phyloP scores from a whole-genome alignment of 1,139 yeast genomes.

The Wickerhamomyces sp. region DNA sequence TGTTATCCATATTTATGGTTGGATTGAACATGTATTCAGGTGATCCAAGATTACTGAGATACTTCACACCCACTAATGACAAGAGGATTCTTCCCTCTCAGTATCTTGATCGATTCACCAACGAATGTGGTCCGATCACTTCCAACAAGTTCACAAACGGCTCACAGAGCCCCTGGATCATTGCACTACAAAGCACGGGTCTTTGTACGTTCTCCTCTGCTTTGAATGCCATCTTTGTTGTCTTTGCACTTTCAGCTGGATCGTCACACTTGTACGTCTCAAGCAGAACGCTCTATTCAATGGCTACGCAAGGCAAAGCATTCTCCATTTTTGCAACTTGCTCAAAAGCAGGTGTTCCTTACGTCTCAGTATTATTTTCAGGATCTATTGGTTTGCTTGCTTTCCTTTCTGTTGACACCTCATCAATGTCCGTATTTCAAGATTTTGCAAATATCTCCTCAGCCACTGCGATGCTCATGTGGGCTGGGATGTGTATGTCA shows the following conservation, averaged over 20 bases:
- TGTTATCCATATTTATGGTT: slow-evolving; percentile 65
- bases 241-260: slow-evolving; percentile 75
- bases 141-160: slow-evolving; percentile 36
- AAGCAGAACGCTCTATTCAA: slow-evolving; percentile 70
- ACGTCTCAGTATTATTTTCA: slow-evolving; percentile 58
- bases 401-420: slow-evolving; percentile 50
- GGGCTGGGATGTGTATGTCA: slow-evolving; percentile 79
- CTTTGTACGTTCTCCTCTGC: slow-evolving; percentile 57
- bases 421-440: slow-evolving; percentile 62
- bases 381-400: slow-evolving; percentile 58
- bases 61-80: slow-evolving; percentile 26
- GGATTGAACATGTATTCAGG: slow-evolving; percentile 72
- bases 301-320: slow-evolving; percentile 67
- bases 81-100: slow-evolving; percentile 4
- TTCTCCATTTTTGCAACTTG: slow-evolving; percentile 58
- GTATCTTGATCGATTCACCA: slow-evolving; percentile 11
- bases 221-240: slow-evolving; percentile 61
- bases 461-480: slow-evolving; percentile 66
- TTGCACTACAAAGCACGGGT: slow-evolving; percentile 69
- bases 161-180: slow-evolving; percentile 73
- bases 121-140: slow-evolving; percentile 21
- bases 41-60: slow-evolving; percentile 62
- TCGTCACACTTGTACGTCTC: slow-evolving; percentile 75
- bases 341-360: slow-evolving; percentile 66
- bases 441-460: slow-evolving; percentile 61